Conservation (phyloP, 2,329 filamentous ascomycete species). For the Fonsecaea nubica region DNA sequence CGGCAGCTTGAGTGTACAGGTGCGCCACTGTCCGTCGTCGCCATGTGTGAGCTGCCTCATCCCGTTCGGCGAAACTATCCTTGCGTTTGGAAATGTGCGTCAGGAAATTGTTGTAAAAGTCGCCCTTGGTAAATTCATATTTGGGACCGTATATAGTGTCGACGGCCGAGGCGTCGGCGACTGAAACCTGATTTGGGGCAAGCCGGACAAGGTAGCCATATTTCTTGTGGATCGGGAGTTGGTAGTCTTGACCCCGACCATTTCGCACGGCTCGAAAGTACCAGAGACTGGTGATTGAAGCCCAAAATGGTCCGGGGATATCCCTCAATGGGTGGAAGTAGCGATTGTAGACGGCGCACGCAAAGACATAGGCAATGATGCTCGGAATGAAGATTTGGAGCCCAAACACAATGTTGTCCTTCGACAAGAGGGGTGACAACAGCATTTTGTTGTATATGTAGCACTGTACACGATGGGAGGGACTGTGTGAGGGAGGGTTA, state of each 20-base stretch:
- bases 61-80: conserved; percentile 30
- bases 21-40: conserved; percentile 30
- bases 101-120: conserved; percentile 34
- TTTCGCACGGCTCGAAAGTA: conserved; percentile 30
- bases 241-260: conserved; percentile 28
- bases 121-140: conserved; percentile 31
- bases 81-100: conserved; percentile 22
- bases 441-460: conserved; percentile 21
- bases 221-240: conserved; percentile 36
- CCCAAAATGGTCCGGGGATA: conserved; percentile 36
- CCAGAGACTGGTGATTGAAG: conserved; percentile 34
- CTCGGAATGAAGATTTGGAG: conserved; percentile 11
- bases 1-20: conserved; percentile 35
- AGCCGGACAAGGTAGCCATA: conserved; percentile 36
- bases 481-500: not conserved
- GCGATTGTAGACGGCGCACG: conserved; percentile 29
- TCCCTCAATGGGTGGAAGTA: conserved; percentile 34
- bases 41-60: conserved; percentile 32
- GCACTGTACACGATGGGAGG: not conserved
- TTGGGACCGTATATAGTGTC: conserved; percentile 31
- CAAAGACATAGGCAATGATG: conserved; percentile 23
- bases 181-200: conserved; percentile 31
- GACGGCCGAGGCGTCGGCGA: conserved; percentile 32
- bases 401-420: conserved; percentile 14
- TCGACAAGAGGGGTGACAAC: conserved; percentile 16